Conservation (phyloP, 768 basidiomycete species). For the Pisolithus marmoratus region DNA sequence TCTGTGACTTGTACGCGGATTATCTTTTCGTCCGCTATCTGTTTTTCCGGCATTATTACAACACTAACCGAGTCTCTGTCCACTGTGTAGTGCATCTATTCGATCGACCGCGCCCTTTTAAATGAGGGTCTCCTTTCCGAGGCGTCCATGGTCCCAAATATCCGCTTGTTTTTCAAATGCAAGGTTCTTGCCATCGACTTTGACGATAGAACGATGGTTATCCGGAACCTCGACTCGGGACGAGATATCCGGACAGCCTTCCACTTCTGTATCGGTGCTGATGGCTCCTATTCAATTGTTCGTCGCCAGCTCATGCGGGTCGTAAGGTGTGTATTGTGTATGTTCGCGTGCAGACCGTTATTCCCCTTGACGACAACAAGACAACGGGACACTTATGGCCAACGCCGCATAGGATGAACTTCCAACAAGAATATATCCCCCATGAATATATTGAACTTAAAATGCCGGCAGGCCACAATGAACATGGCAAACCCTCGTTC, state of each 20-base stretch:
- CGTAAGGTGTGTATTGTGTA: slow-evolving; percentile 55
- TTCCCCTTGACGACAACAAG: neutral
- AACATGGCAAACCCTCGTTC: slow-evolving; percentile 60
- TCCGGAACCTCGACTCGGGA: slow-evolving; percentile 42
- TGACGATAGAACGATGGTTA: slow-evolving; percentile 49
- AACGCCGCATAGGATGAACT: slow-evolving; percentile 71
- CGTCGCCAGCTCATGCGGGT: slow-evolving; percentile 94
- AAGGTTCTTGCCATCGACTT: slow-evolving; percentile 79
- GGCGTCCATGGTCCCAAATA: slow-evolving; percentile 53
- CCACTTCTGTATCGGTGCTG: slow-evolving; percentile 85
- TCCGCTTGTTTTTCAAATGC: slow-evolving; percentile 73
- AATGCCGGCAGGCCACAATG: slow-evolving; percentile 76
- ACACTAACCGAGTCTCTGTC: slow-evolving; percentile 19
- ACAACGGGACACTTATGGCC: neutral
- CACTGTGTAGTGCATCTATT: slow-evolving; percentile 77
- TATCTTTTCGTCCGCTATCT: slow-evolving; percentile 15
- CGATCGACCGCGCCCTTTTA: slow-evolving; percentile 82
- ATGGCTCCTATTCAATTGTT: slow-evolving; percentile 90
- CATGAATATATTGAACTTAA: slow-evolving; percentile 96
- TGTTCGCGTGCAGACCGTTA: neutral
- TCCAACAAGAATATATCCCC: slow-evolving; percentile 89
- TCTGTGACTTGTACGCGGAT: neutral
- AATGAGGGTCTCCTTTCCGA: slow-evolving; percentile 83
- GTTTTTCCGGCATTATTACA: slow-evolving; percentile 8
- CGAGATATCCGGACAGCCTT: slow-evolving; percentile 47